A percentile compares a stretch with the other conserved stretches of the same genome.
These are phyloP conservation scores for Danielozyma ontarioensis DNA, from an alignment of 805 yeast genomes.

Conservation along the genomic window DNA sequence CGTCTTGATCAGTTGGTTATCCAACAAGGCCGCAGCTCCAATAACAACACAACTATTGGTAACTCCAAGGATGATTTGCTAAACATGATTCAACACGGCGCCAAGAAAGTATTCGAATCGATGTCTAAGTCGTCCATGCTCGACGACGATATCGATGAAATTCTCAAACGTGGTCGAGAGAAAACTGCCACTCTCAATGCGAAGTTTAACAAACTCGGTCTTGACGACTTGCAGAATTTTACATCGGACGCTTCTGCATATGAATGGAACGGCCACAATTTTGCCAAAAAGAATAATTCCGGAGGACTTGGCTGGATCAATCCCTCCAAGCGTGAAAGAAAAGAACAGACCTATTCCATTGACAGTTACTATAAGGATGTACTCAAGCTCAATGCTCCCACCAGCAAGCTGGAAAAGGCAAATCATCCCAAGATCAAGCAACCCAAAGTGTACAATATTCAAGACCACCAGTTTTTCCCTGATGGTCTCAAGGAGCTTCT, in stretches of 20 bases:
- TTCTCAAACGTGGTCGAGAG: constrained; percentile 73
- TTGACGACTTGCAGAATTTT: constrained; percentile 90
- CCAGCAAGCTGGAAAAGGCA: constrained; percentile 7
- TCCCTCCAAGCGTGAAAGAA: constrained; percentile 70
- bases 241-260: constrained; percentile 86
- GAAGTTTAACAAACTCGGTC: constrained; percentile 78
- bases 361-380: constrained; percentile 76
- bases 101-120: constrained; percentile 75
- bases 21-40: constrained; percentile 58
- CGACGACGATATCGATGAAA: constrained; percentile 77
- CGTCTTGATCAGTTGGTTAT: constrained; percentile 78
- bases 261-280: constrained; percentile 93
- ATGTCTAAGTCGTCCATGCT: constrained; percentile 22
- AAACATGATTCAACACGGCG: constrained; percentile 84
- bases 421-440: constrained; percentile 22
- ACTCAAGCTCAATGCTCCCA: constrained; percentile 34
- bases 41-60: constrained; percentile 25
- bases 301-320: constrained; percentile 55
- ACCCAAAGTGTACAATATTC: constrained; percentile 61
- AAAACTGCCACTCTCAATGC: constrained; percentile 76
- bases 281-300: constrained; percentile 51
- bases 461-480: constrained; percentile 73
- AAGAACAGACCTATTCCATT: constrained; percentile 71
- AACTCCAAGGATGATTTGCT: constrained; percentile 66
- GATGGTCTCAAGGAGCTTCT: constrained; percentile 47